These are phyloP conservation scores for Exserohilum rostratum DNA, from an alignment of 2,329 filamentous ascomycete species.

Conservation along the genomic window DNA sequence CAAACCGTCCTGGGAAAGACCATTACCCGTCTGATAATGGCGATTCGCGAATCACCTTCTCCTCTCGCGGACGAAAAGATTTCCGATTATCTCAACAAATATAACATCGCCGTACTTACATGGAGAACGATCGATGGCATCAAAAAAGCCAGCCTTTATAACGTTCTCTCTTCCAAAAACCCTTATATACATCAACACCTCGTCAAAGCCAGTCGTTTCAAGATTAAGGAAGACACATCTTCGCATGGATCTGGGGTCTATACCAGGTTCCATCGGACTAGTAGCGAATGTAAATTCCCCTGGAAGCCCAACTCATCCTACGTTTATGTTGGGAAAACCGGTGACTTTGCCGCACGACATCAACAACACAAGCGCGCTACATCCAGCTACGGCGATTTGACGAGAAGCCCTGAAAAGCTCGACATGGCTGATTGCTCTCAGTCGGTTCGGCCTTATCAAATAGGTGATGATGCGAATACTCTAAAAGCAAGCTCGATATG, in stretches of 20 bases:
- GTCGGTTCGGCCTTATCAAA: too few species aligned
- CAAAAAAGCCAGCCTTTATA: neutral
- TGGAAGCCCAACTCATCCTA: neutral
- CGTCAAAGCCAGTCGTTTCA: neutral
- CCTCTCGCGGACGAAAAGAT: neutral
- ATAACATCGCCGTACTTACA: neutral
- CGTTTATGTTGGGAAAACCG: neutral
- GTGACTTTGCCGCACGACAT: neutral
- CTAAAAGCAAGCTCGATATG: neutral
- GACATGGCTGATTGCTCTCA: too few species aligned
- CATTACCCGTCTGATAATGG: neutral
- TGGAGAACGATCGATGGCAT: neutral
- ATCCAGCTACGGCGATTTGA: neutral
- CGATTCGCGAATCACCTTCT: neutral
- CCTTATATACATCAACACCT: neutral
- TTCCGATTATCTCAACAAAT: neutral
- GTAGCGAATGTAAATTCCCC: neutral
- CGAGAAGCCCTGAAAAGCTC: too few species aligned
- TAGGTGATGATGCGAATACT: too few species aligned
- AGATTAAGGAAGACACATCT: neutral
- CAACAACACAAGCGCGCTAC: neutral
- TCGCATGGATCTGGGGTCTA: neutral
- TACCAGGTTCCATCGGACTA: neutral
- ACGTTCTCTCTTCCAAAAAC: neutral
- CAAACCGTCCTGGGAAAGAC: neutral